Evolutionary conservation across 352 stramenopile species (phyloP), one percentile per base, ranked within the genome.

Genomic region (Pythium aquatile): DNA sequence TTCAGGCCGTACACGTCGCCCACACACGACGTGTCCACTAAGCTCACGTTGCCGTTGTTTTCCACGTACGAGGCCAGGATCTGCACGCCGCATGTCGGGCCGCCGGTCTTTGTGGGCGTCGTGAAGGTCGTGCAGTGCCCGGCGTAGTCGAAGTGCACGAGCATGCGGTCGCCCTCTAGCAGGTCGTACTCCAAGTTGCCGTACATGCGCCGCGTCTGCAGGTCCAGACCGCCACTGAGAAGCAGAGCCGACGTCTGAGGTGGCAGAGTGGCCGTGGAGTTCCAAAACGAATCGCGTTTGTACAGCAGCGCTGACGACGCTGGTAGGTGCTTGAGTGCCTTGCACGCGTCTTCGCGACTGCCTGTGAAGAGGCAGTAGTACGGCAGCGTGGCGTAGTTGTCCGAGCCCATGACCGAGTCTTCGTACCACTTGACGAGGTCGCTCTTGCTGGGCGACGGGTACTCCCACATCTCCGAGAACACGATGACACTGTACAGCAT

Each of bases 61-160:
- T 74, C 66, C 24, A 94, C 83, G 63, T 79, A 94, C 14, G 83
- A 92, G 14, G 75, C 66, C 20, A 94, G 69, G 64, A 94, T 84
- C 17, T 72, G 75, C 49, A 88, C 80, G 32, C 83, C 85, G 58
- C 85, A 94, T 7, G 81, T 87, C 9, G 67, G 37, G 29, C 75
- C 69, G 24, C 77, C 77, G 9, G 61, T 61, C 55, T 62, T 70
- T 29, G 69, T 79, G 17, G 78, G 81, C 37, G 85, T 92, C 51
- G 85, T 89, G 65, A 93, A 91, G 2, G 81, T 91, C 40, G 85
- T 93, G 70, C 83, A 93, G 58, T 93, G 83, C 13, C 73, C 75
- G 30, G 81, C 81, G 49, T 87, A 74, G 55, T 88, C 70, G 68
- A 93, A 91, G 52, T 86, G 73, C 32, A 91, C 77, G 24, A 89